Base-by-base conservation (phyloP, 805 yeast genomes). In the Kluyveromyces wickerhamii region DNA sequence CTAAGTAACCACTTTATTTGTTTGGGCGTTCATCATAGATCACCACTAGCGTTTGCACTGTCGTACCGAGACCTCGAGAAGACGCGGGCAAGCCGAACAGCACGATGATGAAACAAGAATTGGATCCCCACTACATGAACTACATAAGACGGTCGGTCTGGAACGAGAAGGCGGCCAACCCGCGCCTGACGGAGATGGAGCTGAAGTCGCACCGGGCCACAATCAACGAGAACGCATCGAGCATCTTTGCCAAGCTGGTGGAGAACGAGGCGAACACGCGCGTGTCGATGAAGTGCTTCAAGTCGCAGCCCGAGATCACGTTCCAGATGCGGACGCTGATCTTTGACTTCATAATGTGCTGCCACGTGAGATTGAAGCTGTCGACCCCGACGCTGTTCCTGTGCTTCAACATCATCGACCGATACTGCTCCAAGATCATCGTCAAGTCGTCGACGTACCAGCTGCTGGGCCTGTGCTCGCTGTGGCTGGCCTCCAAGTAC, bases 401-500 rank as follows among this genome's bases (percentile, higher is more conserved):
- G 51, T 74, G 82, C 43, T 72, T 80, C 42, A 77, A 77, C 48
- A 71, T 87, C 41, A 71, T 88, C 39, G 96, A 88, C 55, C 72
- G 95, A 38, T 89, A 88, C 61, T 80, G 92, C 52, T 79, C 94
- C 30, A 74, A 75, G 45, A 70, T 94, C 44, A 73, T 84, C 16
- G 86, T 86, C 6, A 74, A 81, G 54, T 74, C 80, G 44, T 83
- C 81, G 41, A 94, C 86, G 52, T 79, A 81, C 52, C 96, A 87
- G 60, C 66, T 88, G 35, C 74, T 88, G 18, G 94, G 94, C 19
- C 74, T 94, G 44, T 79, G 94, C 2, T 78, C 94, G 19, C 60
- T 88, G 34, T 89, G 96, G 96, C 73, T 89, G 13, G 87, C 95
- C 3, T 72, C 94, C 23, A 88, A 88, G 54, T 69, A 74, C 39